Evolutionary conservation across 108 stramenopile genomes (phyloP), one percentile per base, ranked within the genome.

Genomic region (Schizochytrium sp.): DNA sequence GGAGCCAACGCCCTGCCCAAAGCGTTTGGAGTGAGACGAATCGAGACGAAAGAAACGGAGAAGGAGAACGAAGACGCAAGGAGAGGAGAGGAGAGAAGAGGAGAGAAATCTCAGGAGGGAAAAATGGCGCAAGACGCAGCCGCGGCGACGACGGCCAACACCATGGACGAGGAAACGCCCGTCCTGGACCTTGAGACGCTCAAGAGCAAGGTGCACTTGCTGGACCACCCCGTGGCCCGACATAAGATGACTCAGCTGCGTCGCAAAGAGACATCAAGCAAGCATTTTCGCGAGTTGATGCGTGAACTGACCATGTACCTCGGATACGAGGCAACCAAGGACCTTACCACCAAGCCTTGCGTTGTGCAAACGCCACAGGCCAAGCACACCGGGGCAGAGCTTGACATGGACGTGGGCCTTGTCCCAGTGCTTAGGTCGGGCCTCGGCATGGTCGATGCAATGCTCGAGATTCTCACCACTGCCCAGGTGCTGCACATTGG

Each of bases 401-500:
- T 97, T 10, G 91, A 58, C 23, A 94, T 95, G 41, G 92, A 91
- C 34, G 91, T 98, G 4, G 95, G 97, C 0, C 89, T 99, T 25
- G 94, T 99, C 57, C 99, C 99, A 28, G 98, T 98, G 72, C 93
- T 99, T 48, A 95, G 98, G 12, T 93, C 93, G 18, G 99, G 99
- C 14, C 90, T 98, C 48, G 97, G 98, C 5, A 98, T 99, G 99
- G 94, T 95, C 2, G 98, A 98, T 57, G 89, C 96, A 19, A 97
- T 99, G 97, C 93, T 97, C 60, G 97, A 98, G 87, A 88, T 99
- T 16, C 88, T 99, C 34, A 97, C 96, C 45, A 96, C 94, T 88
- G 97, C 98, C 5, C 92, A 95, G 0, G 97, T 99, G 5, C 95
- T 98, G 92, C 99, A 99, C 87, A 97, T 99, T 92, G 98, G 98